Evolutionary conservation across 768 basidiomycete species (phyloP), one percentile per base, ranked within the genome.

Genomic region (Boletellus ananas): DNA sequence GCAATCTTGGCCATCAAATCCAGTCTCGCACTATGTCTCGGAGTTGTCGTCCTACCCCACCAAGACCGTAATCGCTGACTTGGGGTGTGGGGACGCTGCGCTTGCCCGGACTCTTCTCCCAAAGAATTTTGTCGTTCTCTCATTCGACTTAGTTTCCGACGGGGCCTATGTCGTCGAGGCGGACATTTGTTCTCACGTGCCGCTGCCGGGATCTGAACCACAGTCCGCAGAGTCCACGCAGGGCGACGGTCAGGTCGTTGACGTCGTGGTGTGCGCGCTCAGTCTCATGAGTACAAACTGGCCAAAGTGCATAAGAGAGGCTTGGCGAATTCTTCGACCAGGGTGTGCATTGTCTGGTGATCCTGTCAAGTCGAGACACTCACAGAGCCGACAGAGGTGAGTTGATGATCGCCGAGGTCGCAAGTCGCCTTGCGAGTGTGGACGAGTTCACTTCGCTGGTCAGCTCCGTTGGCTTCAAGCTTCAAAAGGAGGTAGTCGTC

Each of bases 251-350:
- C 85, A 90, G 55, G 67, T 98, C 3, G 90, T 93, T 2, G 94
- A 99, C 64, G 84, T 92, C 6, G 93, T 83, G 7, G 85, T 98
- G 20, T 98, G 93, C 65, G 90, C 94, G 20, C 76, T 99, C 56
- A 97, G 94, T 62, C 74, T 99, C 55, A 99, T 99, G 96, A 89
- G 90, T 29, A 88, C 84, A 14, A 97, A 99, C 64, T 99, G 96
- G 96, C 79, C 90, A n/a, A 77, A 76, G 39, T 91, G 91, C 59
- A 78, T 98, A 23, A 77, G 87, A 23, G 94, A 99, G 66, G 87
- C 90, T 8, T 90, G 90, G 82, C 76, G 96, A 57, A 80, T 98
- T 35, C 73, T 98, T 34, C 87, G 84, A 66, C 69, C 79, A n/a
- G 80, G 79, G 95, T 95, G 59, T 60, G 86, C 73, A 48, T 27